These are phyloP conservation scores for Heterobasidion irregulare DNA, from an alignment of 1,284 basidiomycete genomes.

Conservation along the genomic window DNA sequence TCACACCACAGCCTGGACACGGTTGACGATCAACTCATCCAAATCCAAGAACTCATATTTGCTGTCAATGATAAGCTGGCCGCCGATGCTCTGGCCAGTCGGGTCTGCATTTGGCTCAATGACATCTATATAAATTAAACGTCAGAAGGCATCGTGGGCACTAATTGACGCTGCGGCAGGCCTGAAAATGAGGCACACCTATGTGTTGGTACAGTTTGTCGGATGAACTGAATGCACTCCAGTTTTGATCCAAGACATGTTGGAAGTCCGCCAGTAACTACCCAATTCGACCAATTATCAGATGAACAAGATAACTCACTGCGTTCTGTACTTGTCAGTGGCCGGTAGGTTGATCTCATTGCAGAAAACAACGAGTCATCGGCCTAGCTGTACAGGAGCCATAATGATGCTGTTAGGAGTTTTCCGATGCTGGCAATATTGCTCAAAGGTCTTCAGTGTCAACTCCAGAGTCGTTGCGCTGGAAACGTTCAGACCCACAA, in stretches of 20 bases:
- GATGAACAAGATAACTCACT: constrained; percentile 97
- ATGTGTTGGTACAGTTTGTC: constrained; percentile 97
- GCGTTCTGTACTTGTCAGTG: constrained; percentile 97
- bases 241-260: constrained; percentile 96
- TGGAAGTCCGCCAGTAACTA: constrained; percentile 92
- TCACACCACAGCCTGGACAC: constrained; percentile 90
- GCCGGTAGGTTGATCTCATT: constrained; percentile 99
- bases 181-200: constrained; percentile 36
- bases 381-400: constrained; percentile 89
- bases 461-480: constrained; percentile 97
- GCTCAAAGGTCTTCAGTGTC: constrained; percentile 98
- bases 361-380: constrained; percentile 98
- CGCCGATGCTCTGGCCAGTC: constrained; percentile 60
- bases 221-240: constrained; percentile 96
- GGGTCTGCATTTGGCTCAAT: constrained; percentile 77
- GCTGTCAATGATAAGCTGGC: constrained; percentile 73
- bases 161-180: background rate
- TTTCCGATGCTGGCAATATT: constrained; percentile 98
- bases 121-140: constrained; percentile 54
- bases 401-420: constrained; percentile 96
- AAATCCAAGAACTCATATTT: constrained; percentile 89
- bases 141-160: constrained; percentile 1
- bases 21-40: constrained; percentile 96
- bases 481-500: too few relatives aligned
- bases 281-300: constrained; percentile 94